Conservation (phyloP, 176 grass and related monocot species). For the Musa troglodytarum region DNA sequence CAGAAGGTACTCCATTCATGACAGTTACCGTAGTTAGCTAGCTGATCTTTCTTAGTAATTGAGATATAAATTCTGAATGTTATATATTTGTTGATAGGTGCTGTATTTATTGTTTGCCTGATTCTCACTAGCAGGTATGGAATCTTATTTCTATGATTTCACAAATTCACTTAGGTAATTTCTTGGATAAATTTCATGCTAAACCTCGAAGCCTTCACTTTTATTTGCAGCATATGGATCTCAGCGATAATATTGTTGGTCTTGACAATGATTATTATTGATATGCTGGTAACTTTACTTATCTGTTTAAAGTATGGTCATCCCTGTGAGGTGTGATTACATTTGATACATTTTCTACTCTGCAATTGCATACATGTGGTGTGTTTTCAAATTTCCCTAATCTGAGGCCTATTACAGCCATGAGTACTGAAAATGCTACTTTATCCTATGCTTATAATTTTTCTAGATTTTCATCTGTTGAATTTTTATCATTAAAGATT, state of each 20-base stretch:
- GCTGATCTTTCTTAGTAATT: not conserved
- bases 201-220: not conserved
- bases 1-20: too few relatives aligned
- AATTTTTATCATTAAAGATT: too few relatives aligned
- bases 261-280: constrained; percentile 72
- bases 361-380: too few relatives aligned
- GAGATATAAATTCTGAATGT: not conserved
- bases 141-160: not conserved
- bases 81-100: constrained; percentile 32
- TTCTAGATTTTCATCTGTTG: too few relatives aligned
- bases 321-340: too few relatives aligned
- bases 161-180: not conserved
- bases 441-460: too few relatives aligned
- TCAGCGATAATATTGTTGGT: constrained; percentile 66
- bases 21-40: too few relatives aligned
- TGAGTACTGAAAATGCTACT: too few relatives aligned
- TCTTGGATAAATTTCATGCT: not conserved
- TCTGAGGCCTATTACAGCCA: too few relatives aligned
- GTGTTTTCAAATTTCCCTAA: too few relatives aligned
- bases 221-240: constrained; percentile 74
- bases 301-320: too few relatives aligned
- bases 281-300: constrained; percentile 68
- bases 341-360: too few relatives aligned
- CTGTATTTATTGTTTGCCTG: constrained; percentile 82
- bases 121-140: constrained; percentile 64